phyloP scores from a whole-genome alignment of 805 yeast genomes.

The Yamadazyma nakazawae region DNA sequence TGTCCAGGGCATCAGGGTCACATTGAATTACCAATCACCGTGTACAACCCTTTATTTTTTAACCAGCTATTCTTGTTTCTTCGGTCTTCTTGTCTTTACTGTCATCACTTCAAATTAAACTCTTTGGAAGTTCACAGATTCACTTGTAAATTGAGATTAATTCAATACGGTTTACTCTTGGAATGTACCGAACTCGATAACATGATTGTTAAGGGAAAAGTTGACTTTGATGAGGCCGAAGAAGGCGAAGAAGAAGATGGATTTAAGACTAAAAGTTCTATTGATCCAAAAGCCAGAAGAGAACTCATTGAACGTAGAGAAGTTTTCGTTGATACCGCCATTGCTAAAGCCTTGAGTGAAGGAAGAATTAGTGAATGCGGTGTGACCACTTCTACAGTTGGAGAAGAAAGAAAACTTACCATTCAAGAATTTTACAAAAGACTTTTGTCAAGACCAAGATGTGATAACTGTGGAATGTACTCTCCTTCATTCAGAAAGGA shows the following conservation, averaged over 20 bases:
- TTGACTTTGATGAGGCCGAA: slow-evolving; percentile 40
- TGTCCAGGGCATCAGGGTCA: slow-evolving; percentile 99
- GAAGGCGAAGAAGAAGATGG: slow-evolving; percentile 47
- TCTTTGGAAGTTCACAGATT: slow-evolving; percentile 67
- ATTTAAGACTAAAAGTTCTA: slow-evolving; percentile 22
- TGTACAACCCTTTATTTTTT: slow-evolving; percentile 92
- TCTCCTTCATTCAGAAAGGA: slow-evolving; percentile 94
- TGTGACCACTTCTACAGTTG: slow-evolving; percentile 75
- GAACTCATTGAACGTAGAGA: slow-evolving; percentile 61
- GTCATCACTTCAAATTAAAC: slow-evolving; percentile 79
- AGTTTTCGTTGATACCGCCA: slow-evolving; percentile 65
- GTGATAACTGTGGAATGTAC: slow-evolving; percentile 95
- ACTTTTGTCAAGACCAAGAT: slow-evolving; percentile 72
- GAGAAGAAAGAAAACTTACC: slow-evolving; percentile 77
- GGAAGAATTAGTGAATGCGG: slow-evolving; percentile 71
- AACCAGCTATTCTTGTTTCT: slow-evolving; percentile 82
- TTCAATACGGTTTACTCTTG: slow-evolving; percentile 84
- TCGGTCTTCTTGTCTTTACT: slow-evolving; percentile 82
- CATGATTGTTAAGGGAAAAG: slow-evolving; percentile 42
- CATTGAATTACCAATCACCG: slow-evolving; percentile 93
- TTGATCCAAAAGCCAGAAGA: slow-evolving; percentile 37
- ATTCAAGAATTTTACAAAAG: slow-evolving; percentile 74
- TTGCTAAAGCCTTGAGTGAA: slow-evolving; percentile 69
- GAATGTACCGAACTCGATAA: slow-evolving; percentile 75
- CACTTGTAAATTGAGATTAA: slow-evolving; percentile 71